Evolutionary conservation across 257 asterid species (phyloP), one percentile per base, ranked within the genome.

Genomic region (Scutellaria minor): DNA sequence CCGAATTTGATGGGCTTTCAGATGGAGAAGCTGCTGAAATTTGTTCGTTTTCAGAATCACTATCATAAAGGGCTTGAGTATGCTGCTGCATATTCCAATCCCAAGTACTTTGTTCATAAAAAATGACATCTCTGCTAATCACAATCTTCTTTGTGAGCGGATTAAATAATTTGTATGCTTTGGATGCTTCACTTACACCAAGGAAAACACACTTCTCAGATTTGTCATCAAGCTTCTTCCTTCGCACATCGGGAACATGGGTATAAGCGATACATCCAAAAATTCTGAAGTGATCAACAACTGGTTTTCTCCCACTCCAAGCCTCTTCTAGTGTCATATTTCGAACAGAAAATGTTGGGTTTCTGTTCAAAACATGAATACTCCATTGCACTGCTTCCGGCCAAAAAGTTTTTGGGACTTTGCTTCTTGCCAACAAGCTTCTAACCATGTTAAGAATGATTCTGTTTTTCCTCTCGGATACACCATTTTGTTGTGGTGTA

Each of bases 161-260:
- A 64, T 73, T 53, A 22, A 2, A 73, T 3, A 73, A 6, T 40
- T 54, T 64, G 9, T 63, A 73, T 12, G 64, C 68, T 6, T 73
- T 73, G 2, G 66, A 64, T 63, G 31, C 8, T 4, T 73, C 72
- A 64, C 72, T 53, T 6, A 37, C 41, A 15, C 77, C 70, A 15
- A 72, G 70, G 27, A 72, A 37, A 6, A 72, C 44, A 37, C 64
- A 72, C 11, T 72, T 72, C n/a, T 61, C 27, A 2, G 2, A 12
- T 11, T 71, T 71, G 31, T 59, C 68, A 9, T 71, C 70, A 5
- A 60, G 59, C 3, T 71, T n/a, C 22, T n/a, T 72, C 7, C 54
- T 60, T 12, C n/a, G 46, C 10, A 8, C 5, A 72, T 72, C 41
- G 9, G 68, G 35, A 4, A 71, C 31, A 42, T 71, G 68, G 0